A percentile compares a stretch with the other conserved stretches of the same genome.
phyloP scores from a whole-genome alignment of 1,139 yeast species.

The Zhuliangozyma parablackwelliae region DNA sequence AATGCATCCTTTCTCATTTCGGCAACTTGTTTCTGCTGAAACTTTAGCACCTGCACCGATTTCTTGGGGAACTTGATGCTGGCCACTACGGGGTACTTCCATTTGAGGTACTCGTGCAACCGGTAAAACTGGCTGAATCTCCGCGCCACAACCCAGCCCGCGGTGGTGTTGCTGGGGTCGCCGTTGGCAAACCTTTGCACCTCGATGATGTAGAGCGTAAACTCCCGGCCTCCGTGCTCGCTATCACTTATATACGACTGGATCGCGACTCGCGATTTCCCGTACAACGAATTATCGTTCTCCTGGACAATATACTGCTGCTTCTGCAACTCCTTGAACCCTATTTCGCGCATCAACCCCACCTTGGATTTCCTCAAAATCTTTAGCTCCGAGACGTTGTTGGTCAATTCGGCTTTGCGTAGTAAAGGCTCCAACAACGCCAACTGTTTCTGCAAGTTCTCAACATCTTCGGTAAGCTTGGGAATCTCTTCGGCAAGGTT shows the following conservation, averaged over 20 bases:
- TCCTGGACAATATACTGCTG: slow-evolving; percentile 85
- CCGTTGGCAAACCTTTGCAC: slow-evolving; percentile 54
- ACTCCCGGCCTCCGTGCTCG: slow-evolving; percentile 53
- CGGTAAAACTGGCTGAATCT: slow-evolving; percentile 80
- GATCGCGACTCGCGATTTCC: slow-evolving; percentile 61
- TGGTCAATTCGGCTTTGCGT: slow-evolving; percentile 77
- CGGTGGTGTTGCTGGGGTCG: slow-evolving; percentile 45
- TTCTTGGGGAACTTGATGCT: slow-evolving; percentile 59
- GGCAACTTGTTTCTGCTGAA: slow-evolving; percentile 56
- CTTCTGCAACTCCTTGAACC: slow-evolving; percentile 63
- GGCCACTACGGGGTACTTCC: slow-evolving; percentile 48
- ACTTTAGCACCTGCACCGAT: slow-evolving; percentile 54
- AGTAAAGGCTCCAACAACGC: slow-evolving; percentile 62
- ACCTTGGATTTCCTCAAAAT: slow-evolving; percentile 62
- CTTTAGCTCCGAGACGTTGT: slow-evolving; percentile 64
- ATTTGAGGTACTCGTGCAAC: slow-evolving; percentile 61
- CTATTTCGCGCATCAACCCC: slow-evolving; percentile 66
- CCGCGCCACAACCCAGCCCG: slow-evolving; percentile 89
- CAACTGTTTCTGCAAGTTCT: slow-evolving; percentile 57
- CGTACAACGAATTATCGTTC: slow-evolving; percentile 72
- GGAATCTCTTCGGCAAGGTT: slow-evolving; percentile 65
- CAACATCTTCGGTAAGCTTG: slow-evolving; percentile 54
- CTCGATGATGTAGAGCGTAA: slow-evolving; percentile 69
- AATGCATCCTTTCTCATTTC: slow-evolving; percentile 61
- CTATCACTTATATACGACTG: slow-evolving; percentile 61